Base-by-base conservation (phyloP, 768 basidiomycete genomes). In the Boletus rex-veris region DNA sequence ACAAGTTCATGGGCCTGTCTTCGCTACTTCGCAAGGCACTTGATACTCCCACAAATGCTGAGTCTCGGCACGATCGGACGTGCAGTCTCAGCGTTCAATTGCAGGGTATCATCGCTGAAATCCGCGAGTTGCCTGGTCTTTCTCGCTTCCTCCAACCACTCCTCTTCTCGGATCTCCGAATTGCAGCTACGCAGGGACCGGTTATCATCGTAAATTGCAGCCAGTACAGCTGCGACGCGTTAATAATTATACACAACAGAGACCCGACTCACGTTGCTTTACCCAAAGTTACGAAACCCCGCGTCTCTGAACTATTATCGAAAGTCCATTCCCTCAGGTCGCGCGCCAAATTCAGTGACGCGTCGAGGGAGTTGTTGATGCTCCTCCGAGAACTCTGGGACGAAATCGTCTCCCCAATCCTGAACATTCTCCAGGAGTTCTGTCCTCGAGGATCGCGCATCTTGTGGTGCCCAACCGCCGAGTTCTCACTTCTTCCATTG, bases 161-260 rank as follows among this genome's bases (percentile, higher is more conserved):
- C 9, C 46, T 57, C 15, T 58, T 59, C 19, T 49, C 58, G 0
- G 47, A 59, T 18, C 52, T 68, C 7, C 61, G 50, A 14, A 28
- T 28, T 1, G 61, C 60, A 15, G 64, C 70, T 10, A 18, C 46
- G 0, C 52, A 37, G 7, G 72, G 72, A 5, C 69, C 70, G 0
- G 59, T 73, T n/a, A 64, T 73, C 19, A 52, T 76, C 14, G 55
- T 74, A 21, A 76, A 74, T 47, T 55, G 67, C 10, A 61, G 65
- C 50, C 38, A 45, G 16, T 55, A 50, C 14, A 46, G 65, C 26
- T 76, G 70, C 12, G 69, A 76, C 49, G 74, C 70, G 0, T 37
- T 76, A 16, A 64, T 73, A 4, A 53, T 73, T 16, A 9, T 56
- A 3, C 12, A 35, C 7, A 10, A 44, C 7, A 10, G 16, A 11